Percentiles rank a stretch among this genome's conserved stretches.
phyloP scores from a whole-genome alignment of 257 asterid genomes.

The Cruciata laevipes region DNA sequence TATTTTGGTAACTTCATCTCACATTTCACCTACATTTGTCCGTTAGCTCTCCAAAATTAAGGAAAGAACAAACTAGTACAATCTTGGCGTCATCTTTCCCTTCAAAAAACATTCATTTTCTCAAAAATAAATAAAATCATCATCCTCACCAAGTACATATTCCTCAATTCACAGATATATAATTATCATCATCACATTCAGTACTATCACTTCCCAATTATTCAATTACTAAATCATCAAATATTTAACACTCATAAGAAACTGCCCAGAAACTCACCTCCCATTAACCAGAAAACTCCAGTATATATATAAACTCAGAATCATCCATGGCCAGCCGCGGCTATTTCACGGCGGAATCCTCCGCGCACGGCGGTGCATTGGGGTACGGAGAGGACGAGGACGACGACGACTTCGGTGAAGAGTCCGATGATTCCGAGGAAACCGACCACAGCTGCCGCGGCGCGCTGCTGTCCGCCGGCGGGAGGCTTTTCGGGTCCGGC shows the following conservation, averaged over 20 bases:
- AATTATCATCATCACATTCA: background rate
- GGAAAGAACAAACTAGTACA: conserved; percentile 24
- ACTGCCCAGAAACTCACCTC: background rate
- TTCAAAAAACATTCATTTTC: conserved; percentile 9
- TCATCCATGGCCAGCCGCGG: background rate
- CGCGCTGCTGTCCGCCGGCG: background rate
- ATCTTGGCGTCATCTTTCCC: conserved; percentile 22
- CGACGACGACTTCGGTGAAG: conserved; percentile 19
- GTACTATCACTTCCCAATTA: background rate
- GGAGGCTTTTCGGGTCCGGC: conserved; percentile 4
- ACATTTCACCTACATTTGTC: conserved; percentile 1
- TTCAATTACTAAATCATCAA: background rate
- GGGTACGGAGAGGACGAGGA: conserved; percentile 14
- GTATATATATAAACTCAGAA: background rate
- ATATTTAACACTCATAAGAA: background rate
- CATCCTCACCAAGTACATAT: background rate
- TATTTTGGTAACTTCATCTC: conserved; percentile 20
- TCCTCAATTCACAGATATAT: background rate
- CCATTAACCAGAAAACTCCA: background rate
- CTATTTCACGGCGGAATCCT: background rate
- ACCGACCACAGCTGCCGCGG: conserved; percentile 15
- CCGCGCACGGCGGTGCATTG: background rate
- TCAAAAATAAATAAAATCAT: background rate
- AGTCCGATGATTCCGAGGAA: conserved; percentile 17
- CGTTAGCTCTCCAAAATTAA: background rate